phyloP scores from a whole-genome alignment of 2,329 filamentous ascomycete genomes.

The Mollisia scopiformis region DNA sequence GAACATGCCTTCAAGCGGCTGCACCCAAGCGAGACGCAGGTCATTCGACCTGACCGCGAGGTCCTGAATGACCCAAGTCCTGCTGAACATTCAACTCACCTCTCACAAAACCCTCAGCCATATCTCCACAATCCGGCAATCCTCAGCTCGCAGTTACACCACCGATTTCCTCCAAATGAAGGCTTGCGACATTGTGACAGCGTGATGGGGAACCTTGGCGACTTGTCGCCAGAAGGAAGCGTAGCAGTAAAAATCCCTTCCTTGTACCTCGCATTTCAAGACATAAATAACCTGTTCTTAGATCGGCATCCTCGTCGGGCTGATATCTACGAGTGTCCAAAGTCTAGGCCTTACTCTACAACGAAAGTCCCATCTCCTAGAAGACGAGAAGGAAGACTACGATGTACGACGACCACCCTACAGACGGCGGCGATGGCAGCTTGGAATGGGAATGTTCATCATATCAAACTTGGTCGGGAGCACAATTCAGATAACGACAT shows the following conservation, averaged over 20 bases:
- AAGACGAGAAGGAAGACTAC: constrained; percentile 85
- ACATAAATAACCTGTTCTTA: constrained; percentile 40
- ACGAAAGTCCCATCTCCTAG: constrained; percentile 96
- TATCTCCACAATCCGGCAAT: constrained; percentile 1
- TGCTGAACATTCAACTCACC: background rate
- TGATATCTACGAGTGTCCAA: constrained; percentile 92
- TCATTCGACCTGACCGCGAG: constrained; percentile 18
- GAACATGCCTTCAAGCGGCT: constrained; percentile 10
- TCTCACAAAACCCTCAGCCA: constrained; percentile 1
- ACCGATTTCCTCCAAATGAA: constrained; percentile 34
- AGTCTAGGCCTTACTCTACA: constrained; percentile 94
- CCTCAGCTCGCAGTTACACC: constrained; percentile 12
- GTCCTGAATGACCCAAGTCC: background rate
- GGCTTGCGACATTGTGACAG: constrained; percentile 29
- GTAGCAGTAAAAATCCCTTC: constrained; percentile 61
- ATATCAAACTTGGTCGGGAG: constrained; percentile 92
- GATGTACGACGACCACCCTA: constrained; percentile 85
- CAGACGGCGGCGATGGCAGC: constrained; percentile 89
- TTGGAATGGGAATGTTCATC: constrained; percentile 97
- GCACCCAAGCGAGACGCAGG: constrained; percentile 1
- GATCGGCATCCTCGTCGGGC: constrained; percentile 91
- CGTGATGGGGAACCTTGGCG: constrained; percentile 72
- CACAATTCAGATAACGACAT: constrained; percentile 94
- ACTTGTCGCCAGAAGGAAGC: constrained; percentile 76
- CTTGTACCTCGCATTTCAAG: background rate